These are phyloP conservation scores for Hypoxylon subgilvum DNA, from an alignment of 495 filamentous ascomycete genomes.

Conservation along the genomic window DNA sequence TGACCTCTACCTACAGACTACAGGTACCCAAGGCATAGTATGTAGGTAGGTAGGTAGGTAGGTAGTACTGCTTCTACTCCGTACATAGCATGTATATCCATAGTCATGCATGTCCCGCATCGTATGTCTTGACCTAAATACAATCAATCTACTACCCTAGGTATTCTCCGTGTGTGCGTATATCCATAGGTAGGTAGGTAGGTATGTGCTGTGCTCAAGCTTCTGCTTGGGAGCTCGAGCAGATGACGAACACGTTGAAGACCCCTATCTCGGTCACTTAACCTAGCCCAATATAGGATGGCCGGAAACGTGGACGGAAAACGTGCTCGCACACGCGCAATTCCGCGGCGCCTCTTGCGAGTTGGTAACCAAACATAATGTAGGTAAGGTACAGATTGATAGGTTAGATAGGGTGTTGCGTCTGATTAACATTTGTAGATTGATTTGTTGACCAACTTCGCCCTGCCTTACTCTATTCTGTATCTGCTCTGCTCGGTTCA, in stretches of 20 bases:
- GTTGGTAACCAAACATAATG: too few species aligned
- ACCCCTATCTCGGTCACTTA: constrained; percentile 2
- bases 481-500: neutral
- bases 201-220: neutral
- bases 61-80: too few species aligned
- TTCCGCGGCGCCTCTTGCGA: too few species aligned
- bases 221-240: constrained; percentile 2
- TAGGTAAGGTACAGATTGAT: too few species aligned
- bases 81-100: too few species aligned
- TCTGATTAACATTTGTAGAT: neutral
- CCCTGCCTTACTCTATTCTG: neutral
- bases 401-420: neutral
- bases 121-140: too few species aligned
- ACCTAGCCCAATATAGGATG: neutral
- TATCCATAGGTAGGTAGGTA: neutral
- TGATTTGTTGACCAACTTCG: neutral
- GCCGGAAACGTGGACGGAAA: too few species aligned
- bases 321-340: too few species aligned
- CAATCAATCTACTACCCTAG: too few species aligned
- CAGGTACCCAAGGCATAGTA: neutral
- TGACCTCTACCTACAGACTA: neutral
- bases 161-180: neutral
- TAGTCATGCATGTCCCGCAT: too few species aligned
- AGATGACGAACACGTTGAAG: constrained; percentile 17
- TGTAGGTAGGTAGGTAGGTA: neutral